Base-by-base conservation (phyloP, 139 green algal species). In the Trebouxia sp. region DNA sequence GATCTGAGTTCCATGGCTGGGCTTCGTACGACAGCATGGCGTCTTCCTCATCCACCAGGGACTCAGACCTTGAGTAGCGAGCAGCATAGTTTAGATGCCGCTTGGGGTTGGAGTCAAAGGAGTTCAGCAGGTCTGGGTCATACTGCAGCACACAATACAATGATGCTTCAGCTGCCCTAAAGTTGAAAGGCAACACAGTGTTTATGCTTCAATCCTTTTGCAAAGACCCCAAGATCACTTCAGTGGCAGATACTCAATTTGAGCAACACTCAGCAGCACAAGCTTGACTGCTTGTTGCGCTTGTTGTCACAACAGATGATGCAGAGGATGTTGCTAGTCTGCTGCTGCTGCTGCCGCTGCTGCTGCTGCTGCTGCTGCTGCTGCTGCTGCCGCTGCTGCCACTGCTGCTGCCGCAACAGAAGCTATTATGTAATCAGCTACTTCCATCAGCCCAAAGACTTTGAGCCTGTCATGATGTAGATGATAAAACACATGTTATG, bases 31-130 rank as follows among this genome's bases (percentile, higher is more conserved):
- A 51, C 41, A 77, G 69, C 69, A 77, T 77, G 41, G 69, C 69
- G 55, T 77, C 69, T 41, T 77, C 69, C 41, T 77, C 69, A 38
- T 56, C 69, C 41, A 77, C 69, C 0, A 77, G 41, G 42, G 26
- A 56, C 69, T 77, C 69, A n/a, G 42, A 51, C 41, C 69, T 51
- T 38, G 41, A 55, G 39, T 77, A 56, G 26, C 69, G 42, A 38
- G 41, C 69, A 32, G 69, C 69, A 7, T 77, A 77, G 69, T 53
- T 77, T 10, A 77, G 69, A 26, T 77, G 69, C 24, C 69, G 69
- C 26, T 77, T 77, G 69, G 69, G 69, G 1, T 77, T 77, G 69
- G 69, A 77, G 69, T 77, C 69, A n/a, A 77, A 77, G 41, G 41
- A 56, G 41, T 77, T 77, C 24, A 77, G 69, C 41, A 77, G 69